These are phyloP conservation scores for Diutina rugosa DNA, from an alignment of 1,139 yeast genomes.

Conservation along the genomic window DNA sequence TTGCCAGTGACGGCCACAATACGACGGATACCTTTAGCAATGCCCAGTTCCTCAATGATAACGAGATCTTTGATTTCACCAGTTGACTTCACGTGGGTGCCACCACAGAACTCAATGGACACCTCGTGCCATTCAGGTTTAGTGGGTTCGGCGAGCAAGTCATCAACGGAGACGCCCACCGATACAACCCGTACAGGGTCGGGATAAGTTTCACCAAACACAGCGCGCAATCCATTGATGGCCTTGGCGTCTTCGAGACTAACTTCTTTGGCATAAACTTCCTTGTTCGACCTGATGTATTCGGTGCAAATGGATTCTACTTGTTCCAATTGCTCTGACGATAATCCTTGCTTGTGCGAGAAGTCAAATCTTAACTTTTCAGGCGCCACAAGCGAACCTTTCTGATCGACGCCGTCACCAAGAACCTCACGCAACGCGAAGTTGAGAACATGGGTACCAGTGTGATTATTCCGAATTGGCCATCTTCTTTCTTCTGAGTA, in stretches of 20 bases:
- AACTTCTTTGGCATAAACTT: slow-evolving; percentile 77
- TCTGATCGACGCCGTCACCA: slow-evolving; percentile 86
- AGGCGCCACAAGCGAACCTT: slow-evolving; percentile 92
- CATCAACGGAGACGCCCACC: slow-evolving; percentile 84
- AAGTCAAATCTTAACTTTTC: slow-evolving; percentile 95
- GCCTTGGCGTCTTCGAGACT: slow-evolving; percentile 56
- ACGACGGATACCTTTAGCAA: slow-evolving; percentile 97
- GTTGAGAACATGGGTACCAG: slow-evolving; percentile 93
- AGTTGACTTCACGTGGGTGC: slow-evolving; percentile 90
- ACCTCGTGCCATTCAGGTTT: slow-evolving; percentile 62
- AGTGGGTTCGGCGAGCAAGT: slow-evolving; percentile 55
- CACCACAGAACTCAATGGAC: slow-evolving; percentile 97
- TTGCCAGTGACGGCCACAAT: slow-evolving; percentile 92
- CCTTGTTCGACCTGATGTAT: slow-evolving; percentile 54
- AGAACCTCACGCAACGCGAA: slow-evolving; percentile 75
- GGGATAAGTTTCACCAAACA: slow-evolving; percentile 96
- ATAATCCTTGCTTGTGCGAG: slow-evolving; percentile 75
- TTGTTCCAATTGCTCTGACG: slow-evolving; percentile 54
- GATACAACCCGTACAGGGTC: slow-evolving; percentile 98
- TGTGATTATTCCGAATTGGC: slow-evolving; percentile 95
- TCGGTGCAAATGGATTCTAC: slow-evolving; percentile 69
- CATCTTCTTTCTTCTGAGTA: slow-evolving; percentile 91
- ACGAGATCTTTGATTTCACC: slow-evolving; percentile 89
- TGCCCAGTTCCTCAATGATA: slow-evolving; percentile 88
- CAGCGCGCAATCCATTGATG: slow-evolving; percentile 87